Base-by-base conservation (phyloP, 495 filamentous ascomycete species). In the Penicillium parvum region DNA sequence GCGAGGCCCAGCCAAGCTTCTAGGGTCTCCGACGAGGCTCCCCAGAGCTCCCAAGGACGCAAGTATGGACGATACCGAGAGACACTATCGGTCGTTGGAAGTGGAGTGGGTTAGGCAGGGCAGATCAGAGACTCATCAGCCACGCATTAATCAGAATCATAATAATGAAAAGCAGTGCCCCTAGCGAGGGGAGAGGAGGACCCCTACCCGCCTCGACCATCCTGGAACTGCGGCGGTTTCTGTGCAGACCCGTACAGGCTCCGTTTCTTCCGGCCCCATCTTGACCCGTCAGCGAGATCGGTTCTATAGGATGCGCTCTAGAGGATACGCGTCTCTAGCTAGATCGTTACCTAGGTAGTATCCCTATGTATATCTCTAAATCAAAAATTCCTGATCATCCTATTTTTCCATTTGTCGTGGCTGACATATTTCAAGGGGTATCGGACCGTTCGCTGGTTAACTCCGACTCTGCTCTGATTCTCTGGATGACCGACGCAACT, bases 1-100 rank as follows among this genome's bases (percentile, higher is more conserved):
- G 45, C 38, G 38, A 53, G n/a, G n/a, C n/a, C n/a, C n/a, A 41
- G 57, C 57, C 57, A 58, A 60, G 57, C 57, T 60, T 55, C 57
- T 48, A 60, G 54, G 54, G 54, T 60, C 49, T 51, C 41, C 32
- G 37, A 40, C 52, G 47, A 53, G 46, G 46, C 46, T 48, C 45
- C 40, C 45, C 41, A 48, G 46, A 46, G 41, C 43, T 52, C 43
- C 32, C 22, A 36, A 20, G 33, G n/a, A 33, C 21, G 34, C 39
- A 47, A 34, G 47, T 50, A 17, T 37, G 43, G 35, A 40, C 41
- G 30, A 46, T 40, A 41, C 34, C 26, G 37, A 44, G 26, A n/a
- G 18, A 37, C 29, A 35, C 50, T 47, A 48, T 49, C 47, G 46
- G 39, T 41, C 28, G 28, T 30, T 30, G 8, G 26, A 10, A 46